Conservation (phyloP, 139 green algal species). For the Eudorina sp. region DNA sequence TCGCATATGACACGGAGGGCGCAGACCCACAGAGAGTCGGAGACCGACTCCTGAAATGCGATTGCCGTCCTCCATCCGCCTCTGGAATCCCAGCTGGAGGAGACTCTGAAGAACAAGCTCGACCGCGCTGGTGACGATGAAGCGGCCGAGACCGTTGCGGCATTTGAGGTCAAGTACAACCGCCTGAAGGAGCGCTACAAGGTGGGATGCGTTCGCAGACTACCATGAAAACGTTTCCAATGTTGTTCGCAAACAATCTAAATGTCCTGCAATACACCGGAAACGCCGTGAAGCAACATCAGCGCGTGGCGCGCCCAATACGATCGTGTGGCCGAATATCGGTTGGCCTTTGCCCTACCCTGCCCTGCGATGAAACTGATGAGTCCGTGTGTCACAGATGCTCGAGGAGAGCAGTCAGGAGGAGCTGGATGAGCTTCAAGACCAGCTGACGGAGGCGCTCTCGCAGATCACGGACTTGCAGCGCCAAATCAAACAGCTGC, state of each 20-base stretch:
- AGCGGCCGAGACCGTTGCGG: constrained; percentile 54
- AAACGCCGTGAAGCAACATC: too few species aligned
- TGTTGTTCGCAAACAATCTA: too few species aligned
- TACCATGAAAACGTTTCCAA: too few species aligned
- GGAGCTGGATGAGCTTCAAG: constrained; percentile 62
- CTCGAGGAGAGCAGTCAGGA: constrained; percentile 55
- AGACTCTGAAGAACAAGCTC: constrained; percentile 36
- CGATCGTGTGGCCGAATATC: too few species aligned
- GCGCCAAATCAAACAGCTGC: constrained; percentile 50
- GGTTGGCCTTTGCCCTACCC: background rate
- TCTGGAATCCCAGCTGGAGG: constrained; percentile 52
- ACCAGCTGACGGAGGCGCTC: constrained; percentile 56
- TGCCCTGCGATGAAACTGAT: background rate
- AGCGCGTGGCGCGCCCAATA: too few species aligned
- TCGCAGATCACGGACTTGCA: constrained; percentile 39
- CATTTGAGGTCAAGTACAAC: constrained; percentile 67
- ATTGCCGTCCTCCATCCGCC: too few species aligned
- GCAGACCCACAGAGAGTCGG: too few species aligned
- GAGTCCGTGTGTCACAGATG: constrained; percentile 21
- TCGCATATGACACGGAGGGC: too few species aligned
- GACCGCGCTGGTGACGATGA: constrained; percentile 36
- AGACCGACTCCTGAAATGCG: too few species aligned
- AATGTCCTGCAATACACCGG: too few species aligned
- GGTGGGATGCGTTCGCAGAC: too few species aligned
- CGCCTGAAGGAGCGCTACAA: constrained; percentile 67